phyloP scores from a whole-genome alignment of 2,329 filamentous ascomycete genomes.

The Epichloe festucae region DNA sequence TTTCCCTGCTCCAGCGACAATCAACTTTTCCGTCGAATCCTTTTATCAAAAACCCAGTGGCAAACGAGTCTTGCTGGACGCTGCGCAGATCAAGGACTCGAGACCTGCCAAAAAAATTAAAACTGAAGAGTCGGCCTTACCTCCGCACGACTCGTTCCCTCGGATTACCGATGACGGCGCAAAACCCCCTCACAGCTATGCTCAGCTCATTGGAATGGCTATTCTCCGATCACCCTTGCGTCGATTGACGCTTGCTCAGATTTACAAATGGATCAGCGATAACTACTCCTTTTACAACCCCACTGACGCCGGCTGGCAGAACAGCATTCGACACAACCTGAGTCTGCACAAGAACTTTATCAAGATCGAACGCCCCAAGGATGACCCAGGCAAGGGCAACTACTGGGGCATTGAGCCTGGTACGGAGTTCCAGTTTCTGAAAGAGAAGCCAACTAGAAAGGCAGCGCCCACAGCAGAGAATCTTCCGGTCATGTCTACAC shows the following conservation, averaged over 20 bases:
- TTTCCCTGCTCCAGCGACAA: constrained; percentile 33
- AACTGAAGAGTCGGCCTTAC: constrained; percentile 42
- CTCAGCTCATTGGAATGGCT: constrained; percentile 90
- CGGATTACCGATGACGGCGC: constrained; percentile 69
- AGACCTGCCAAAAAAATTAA: constrained; percentile 53
- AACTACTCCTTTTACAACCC: constrained; percentile 79
- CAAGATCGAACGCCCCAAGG: constrained; percentile 91
- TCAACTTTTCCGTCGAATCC: constrained; percentile 38
- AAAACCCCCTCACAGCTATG: constrained; percentile 94
- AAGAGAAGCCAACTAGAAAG: constrained; percentile 64
- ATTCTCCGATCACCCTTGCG: constrained; percentile 77
- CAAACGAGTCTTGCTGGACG: constrained; percentile 57
- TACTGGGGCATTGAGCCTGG: constrained; percentile 94
- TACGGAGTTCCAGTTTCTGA: constrained; percentile 78
- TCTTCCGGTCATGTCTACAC: constrained; percentile 42
- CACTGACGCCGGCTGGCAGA: constrained; percentile 88
- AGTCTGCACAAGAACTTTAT: constrained; percentile 94
- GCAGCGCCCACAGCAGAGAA: constrained; percentile 42
- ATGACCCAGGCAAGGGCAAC: constrained; percentile 93
- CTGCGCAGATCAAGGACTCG: constrained; percentile 57
- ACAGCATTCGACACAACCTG: constrained; percentile 96
- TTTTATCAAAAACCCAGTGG: constrained; percentile 39
- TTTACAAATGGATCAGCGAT: constrained; percentile 99
- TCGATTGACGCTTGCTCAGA: constrained; percentile 79
- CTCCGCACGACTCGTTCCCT: constrained; percentile 69